These are phyloP conservation scores for Penicillium dipodomyicola DNA, from an alignment of 495 filamentous ascomycete genomes.

Conservation along the genomic window DNA sequence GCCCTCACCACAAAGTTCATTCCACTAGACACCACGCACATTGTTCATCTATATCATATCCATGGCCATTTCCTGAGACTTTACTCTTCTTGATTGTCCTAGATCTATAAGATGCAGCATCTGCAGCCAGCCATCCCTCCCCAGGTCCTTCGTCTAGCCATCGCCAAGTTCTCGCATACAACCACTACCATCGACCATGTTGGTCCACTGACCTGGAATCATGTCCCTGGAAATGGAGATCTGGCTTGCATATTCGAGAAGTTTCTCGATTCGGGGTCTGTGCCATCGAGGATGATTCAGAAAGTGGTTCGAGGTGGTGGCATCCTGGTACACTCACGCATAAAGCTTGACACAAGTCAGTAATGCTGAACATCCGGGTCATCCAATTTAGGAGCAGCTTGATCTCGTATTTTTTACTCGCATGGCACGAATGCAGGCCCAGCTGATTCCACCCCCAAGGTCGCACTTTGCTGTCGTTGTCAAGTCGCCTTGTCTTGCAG, in stretches of 20 bases:
- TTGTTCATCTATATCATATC: not conserved
- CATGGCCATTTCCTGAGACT: not conserved
- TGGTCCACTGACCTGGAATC: conserved; percentile 40
- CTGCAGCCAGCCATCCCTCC: conserved; percentile 6
- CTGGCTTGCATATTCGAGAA: conserved; percentile 34
- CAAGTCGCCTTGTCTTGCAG: conserved; percentile 43
- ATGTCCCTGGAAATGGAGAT: conserved; percentile 36
- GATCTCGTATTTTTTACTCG: conserved; percentile 31
- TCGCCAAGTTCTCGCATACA: conserved; percentile 47
- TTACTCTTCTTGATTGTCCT: not conserved
- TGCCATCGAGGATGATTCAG: conserved; percentile 20
- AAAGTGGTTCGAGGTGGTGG: conserved; percentile 27
- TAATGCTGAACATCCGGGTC: conserved; percentile 1
- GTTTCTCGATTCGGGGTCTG: not conserved
- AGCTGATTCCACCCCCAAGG: conserved; percentile 18
- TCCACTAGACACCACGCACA: not conserved
- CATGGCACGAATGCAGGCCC: conserved; percentile 17
- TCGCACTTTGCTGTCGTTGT: conserved; percentile 40
- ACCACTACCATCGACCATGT: conserved; percentile 31
- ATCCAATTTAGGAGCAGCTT: conserved; percentile 34
- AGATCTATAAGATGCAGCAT: not conserved
- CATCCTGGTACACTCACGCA: conserved; percentile 29
- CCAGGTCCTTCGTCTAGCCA: conserved; percentile 27
- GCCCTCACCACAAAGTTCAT: not conserved
- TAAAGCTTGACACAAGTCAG: not conserved